Evolutionary conservation across 2,329 filamentous ascomycete species (phyloP), one percentile per base, ranked within the genome.

Genomic region (Stylonectria norvegica): DNA sequence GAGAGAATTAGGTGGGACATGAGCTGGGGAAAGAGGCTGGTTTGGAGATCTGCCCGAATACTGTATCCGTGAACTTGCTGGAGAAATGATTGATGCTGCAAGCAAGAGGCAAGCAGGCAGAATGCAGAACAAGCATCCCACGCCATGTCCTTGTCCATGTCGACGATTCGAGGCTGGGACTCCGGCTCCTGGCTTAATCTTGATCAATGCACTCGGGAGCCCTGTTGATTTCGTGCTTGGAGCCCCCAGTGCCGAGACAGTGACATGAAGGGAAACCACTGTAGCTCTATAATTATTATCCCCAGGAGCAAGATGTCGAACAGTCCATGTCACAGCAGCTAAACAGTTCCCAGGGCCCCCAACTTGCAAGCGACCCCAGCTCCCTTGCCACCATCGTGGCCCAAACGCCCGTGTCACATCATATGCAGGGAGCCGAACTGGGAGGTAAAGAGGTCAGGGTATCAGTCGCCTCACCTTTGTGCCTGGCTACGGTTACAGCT

Each of bases 381-480:
- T n/a, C n/a, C n/a, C n/a, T n/a, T n/a, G n/a, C n/a, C n/a, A n/a
- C n/a, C n/a, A n/a, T n/a, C n/a, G n/a, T n/a, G n/a, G n/a, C 17
- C 29, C 25, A 16, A 22, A 15, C 36, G 28, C 29, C 34, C 20
- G 36, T 17, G 16, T 33, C 22, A 30, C 38, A 10, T 45, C 34
- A 16, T 36, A 19, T 48, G 40, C 52, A 52, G 22, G 38, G 29
- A 40, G 38, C 52, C 40, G 31, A 40, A 46, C 38, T 25, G 27
- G 42, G 49, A 38, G 37, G 39, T 28, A 27, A 29, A 32, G 30
- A 36, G 36, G 45, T 34, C 40, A 49, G 43, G 43, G 48, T 53
- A 34, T 34, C 27, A 14, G 7, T 30, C 19, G 30, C 30, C 40
- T 38, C 34, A 39, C 40, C 27, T 30, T 37, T 34, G 39, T 36